These are phyloP conservation scores for Cystobasidium ongulense DNA, from an alignment of 768 basidiomycete species.

Conservation along the genomic window DNA sequence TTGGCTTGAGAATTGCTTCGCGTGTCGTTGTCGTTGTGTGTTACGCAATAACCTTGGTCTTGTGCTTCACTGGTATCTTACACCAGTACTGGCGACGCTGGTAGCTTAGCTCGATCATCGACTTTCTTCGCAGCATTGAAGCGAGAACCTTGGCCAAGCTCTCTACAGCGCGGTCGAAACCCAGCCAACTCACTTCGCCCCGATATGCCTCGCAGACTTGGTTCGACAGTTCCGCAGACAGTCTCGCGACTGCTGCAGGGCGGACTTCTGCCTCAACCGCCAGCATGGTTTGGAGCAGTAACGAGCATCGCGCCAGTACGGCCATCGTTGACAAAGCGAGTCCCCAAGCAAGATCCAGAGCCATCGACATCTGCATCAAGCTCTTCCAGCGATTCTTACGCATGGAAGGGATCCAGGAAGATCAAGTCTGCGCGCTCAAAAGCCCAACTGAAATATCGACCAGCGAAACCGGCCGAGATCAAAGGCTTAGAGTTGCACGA, in stretches of 20 bases:
- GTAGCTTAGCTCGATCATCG: too few relatives aligned
- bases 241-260: constrained; percentile 28
- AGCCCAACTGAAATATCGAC: neutral
- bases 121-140: too few relatives aligned
- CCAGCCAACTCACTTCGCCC: neutral
- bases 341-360: constrained; percentile 2
- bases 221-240: constrained; percentile 19
- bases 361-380: constrained; percentile 10
- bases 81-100: too few relatives aligned
- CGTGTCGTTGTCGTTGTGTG: too few relatives aligned
- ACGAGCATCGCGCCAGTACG: constrained; percentile 11
- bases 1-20: too few relatives aligned
- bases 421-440: neutral
- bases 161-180: neutral
- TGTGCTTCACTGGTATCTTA: too few relatives aligned
- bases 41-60: too few relatives aligned
- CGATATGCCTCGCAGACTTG: constrained; percentile 26
- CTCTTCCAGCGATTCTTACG: neutral
- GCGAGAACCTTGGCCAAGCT: neutral
- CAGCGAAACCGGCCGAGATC: constrained; percentile 13
- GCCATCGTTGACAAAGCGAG: neutral
- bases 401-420: constrained; percentile 4
- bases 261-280: constrained; percentile 14
- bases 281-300: constrained; percentile 29
- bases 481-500: constrained; percentile 56